Base-by-base conservation (phyloP, 148 eudicot species). In the Polygonum maritimum region DNA sequence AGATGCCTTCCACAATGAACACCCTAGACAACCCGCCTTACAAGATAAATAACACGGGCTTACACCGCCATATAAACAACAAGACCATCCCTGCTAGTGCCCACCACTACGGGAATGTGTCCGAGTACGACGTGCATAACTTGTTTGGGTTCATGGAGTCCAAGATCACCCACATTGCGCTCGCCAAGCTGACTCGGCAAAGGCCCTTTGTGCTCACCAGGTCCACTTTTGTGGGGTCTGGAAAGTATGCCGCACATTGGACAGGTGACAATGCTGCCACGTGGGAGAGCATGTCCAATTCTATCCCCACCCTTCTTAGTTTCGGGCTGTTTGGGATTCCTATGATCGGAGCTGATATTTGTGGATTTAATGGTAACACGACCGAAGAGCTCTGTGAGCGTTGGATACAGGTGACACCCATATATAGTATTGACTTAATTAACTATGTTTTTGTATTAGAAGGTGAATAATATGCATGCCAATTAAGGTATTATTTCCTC, bases 281-380 rank as follows among this genome's bases (percentile, higher is more conserved):
- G 3, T 87, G 89, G 89, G 76, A 83, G n/a, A 85, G 85, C 48
- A 67, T 87, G 70, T 76, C 76, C 5, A 78, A 82, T 39, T 77
- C 87, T 0, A 84, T 87, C 76, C 87, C 89, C 1, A 41, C 84
- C 47, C 76, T 84, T 31, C 69, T 87, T 11, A 83, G 78, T 72
- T 82, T 74, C 21, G 89, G 89, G 41, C 69, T 87, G 19, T 84
- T 81, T 49, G 89, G 89, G n/a, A 84, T 87, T 4, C 89, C 89
- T 40, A 87, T 87, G 89, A 79, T 87, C 45, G 89, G 89, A 62
- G 86, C 89, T 33, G 89, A 87, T 79, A 84, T 87, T 13, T 84
- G 89, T 65, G 89, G 89, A 21, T 87, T 87, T 78, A n/a, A 58
- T 52, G 79, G 26, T 1, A 67, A 76, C 75, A 84, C 88, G 2